A percentile compares a stretch with the other conserved stretches of the same genome.
These are phyloP conservation scores for Nemania serpens DNA, from an alignment of 2,329 filamentous ascomycete genomes.

Conservation along the genomic window DNA sequence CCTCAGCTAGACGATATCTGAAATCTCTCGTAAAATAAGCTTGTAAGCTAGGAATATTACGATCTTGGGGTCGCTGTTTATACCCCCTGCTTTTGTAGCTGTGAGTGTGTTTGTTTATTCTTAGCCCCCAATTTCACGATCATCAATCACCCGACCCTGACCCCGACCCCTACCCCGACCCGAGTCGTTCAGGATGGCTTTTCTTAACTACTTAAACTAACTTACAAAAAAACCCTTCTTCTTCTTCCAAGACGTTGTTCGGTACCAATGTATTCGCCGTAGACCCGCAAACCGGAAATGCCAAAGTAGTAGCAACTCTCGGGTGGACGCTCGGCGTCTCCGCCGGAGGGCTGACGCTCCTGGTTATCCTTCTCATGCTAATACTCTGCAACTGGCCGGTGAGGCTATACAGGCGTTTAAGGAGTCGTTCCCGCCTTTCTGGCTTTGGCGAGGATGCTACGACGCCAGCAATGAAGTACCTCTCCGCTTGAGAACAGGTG, in stretches of 20 bases:
- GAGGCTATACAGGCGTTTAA: background rate
- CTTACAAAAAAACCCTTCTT: background rate
- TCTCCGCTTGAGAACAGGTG: too few relatives aligned
- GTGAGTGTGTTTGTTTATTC: too few relatives aligned
- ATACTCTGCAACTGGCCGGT: background rate
- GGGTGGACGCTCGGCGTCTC: constrained; percentile 4
- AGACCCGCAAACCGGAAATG: constrained; percentile 1
- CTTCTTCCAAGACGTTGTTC: constrained; percentile 11
- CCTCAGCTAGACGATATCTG: constrained; percentile 8
- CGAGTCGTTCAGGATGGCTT: constrained; percentile 8
- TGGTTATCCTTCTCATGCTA: background rate
- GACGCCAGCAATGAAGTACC: background rate
- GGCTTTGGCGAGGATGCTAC: background rate
- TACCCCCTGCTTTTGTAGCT: constrained; percentile 13
- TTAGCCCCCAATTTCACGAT: background rate
- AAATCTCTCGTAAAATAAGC: constrained; percentile 11
- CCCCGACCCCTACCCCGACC: too few relatives aligned
- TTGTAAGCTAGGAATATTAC: constrained; percentile 13
- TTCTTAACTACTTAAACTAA: too few relatives aligned
- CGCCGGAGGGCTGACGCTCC: constrained; percentile 2
- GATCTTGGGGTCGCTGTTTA: constrained; percentile 11
- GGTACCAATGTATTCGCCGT: constrained; percentile 1
- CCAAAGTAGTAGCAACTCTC: background rate
- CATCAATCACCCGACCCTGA: background rate
- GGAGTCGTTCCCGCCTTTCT: constrained; percentile 1